These are phyloP conservation scores for Boletellus ananiceps DNA, from an alignment of 768 basidiomycete genomes.

Conservation along the genomic window DNA sequence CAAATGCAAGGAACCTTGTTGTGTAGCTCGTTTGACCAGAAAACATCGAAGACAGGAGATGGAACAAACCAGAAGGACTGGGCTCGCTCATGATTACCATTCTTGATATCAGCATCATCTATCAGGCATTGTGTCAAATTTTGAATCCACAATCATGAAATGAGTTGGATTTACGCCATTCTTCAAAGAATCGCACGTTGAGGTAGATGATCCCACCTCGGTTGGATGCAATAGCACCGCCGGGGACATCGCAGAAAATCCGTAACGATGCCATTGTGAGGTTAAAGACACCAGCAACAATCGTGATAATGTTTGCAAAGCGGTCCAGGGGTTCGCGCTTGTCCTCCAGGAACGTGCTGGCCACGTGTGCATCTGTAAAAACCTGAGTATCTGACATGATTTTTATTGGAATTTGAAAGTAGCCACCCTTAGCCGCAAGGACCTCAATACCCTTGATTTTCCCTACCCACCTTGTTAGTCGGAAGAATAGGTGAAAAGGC, in stretches of 20 bases:
- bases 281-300: conserved; percentile 63
- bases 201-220: conserved; percentile 77
- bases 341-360: conserved; percentile 36
- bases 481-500: no score
- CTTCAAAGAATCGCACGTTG: conserved; percentile 76
- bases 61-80: neutral
- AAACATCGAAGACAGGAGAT: neutral
- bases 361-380: no score
- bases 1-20: conserved; percentile 76
- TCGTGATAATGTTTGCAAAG: conserved; percentile 63
- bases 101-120: conserved; percentile 7
- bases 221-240: conserved; percentile 89
- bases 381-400: no score
- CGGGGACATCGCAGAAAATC: conserved; percentile 75
- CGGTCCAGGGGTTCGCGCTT: conserved; percentile 53
- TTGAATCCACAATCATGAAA: no score
- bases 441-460: no score
- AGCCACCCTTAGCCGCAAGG: no score
- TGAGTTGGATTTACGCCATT: conserved; percentile 62
- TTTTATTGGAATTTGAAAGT: no score
- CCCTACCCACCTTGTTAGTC: no score
- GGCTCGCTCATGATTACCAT: neutral
- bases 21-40: neutral
- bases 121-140: neutral
- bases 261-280: conserved; percentile 67